Base-by-base conservation (phyloP, 331 rosid species). In the Acacia pycnantha region DNA sequence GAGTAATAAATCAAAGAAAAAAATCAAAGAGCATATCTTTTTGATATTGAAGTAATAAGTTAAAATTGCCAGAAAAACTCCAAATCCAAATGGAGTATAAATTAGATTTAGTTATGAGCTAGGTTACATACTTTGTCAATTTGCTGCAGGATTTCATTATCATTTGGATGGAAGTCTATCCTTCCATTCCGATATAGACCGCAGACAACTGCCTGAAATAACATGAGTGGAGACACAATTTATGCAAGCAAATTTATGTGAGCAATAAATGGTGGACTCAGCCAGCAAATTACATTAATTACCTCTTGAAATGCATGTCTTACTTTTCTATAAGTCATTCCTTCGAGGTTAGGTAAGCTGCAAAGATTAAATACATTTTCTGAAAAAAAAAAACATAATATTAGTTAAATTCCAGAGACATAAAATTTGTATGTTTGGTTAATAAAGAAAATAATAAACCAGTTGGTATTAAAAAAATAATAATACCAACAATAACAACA, bases 311-410 rank as follows among this genome's bases (percentile, higher is more conserved):
- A 87, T 76, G 87, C 84, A 79, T 75, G 92, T 64, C 97, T 88
- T 79, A 90, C 79, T 82, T 90, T 87, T 84, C 92, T 83, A 81
- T 93, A 96, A 48, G 82, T 89, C 79, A 77, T 81, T 82, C 99
- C 99, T 16, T 83, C 88, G 79, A 92, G 85, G 80, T 80, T 77
- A 71, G 99, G 92, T 68, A 89, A 90, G 87, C 86, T 87, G 83
- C 87, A 79, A 79, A 96, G 97, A 83, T 90, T 84, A 86, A 96
- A 96, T 78, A 96, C 98, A 85, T 93, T 94, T 86, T 96, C 99
- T 95, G 97, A 91, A 86, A 74, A 56, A 19, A 37, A 37, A 37
- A 51, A 70, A 84, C 79, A 87, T 11, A 50, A 74, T 61, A 71
- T 31, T 43, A 78, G 76, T 86, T 76, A 80, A 84, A 82, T 78